Percentiles rank a stretch among this genome's conserved stretches.
These are phyloP conservation scores for Nelumbo lutea DNA, from an alignment of 164 flowering plant genomes.

Conservation along the genomic window DNA sequence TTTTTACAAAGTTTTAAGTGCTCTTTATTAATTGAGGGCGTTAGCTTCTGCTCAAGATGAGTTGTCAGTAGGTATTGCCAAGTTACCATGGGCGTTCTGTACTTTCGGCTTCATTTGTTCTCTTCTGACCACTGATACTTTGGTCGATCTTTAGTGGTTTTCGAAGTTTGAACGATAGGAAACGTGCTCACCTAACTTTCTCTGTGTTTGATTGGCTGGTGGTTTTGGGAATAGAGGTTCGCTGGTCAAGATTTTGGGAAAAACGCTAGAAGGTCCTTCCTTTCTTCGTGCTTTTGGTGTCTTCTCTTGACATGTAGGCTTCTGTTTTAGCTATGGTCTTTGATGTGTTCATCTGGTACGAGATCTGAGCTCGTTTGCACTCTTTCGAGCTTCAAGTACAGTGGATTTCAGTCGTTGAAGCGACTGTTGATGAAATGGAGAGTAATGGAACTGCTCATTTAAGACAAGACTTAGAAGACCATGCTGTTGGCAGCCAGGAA, in stretches of 20 bases:
- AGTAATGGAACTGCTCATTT: constrained; percentile 27
- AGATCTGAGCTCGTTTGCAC: background rate
- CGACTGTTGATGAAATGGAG: constrained; percentile 28
- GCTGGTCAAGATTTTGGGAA: background rate
- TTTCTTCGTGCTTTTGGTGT: background rate
- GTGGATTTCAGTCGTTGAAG: background rate
- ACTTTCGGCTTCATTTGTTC: too few relatives aligned
- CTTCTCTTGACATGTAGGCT: background rate
- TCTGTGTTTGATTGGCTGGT: background rate
- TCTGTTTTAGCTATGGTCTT: background rate
- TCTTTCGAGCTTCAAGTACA: background rate
- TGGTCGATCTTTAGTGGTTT: too few relatives aligned
- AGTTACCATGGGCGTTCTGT: too few relatives aligned
- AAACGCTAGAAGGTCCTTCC: background rate
- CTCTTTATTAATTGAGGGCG: too few relatives aligned
- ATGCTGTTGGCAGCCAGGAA: constrained; percentile 13
- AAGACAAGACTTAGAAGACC: constrained; percentile 6
- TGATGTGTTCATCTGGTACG: background rate
- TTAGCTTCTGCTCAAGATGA: too few relatives aligned
- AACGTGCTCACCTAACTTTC: constrained; percentile 1
- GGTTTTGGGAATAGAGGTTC: background rate
- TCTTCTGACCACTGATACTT: too few relatives aligned
- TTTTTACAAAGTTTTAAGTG: too few relatives aligned
- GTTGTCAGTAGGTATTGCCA: too few relatives aligned
- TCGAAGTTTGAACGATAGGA: background rate